Evolutionary conservation across 208 protist genomes (phyloP).

Genomic region (Trypanosoma caninum): DNA sequence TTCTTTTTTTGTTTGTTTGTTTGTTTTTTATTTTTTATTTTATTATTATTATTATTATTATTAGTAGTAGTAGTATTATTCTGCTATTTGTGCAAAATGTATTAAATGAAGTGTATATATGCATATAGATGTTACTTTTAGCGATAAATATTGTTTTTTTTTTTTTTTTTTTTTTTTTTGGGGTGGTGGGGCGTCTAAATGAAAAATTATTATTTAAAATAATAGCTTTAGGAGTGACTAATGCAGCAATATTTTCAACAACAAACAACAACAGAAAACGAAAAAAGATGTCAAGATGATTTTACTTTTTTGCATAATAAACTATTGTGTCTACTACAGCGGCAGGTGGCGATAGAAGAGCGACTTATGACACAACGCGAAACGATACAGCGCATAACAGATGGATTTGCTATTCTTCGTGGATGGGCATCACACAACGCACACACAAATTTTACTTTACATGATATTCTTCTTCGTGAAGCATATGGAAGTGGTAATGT

Average conservation of each 20-base stretch:
- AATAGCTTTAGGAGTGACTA: neutral
- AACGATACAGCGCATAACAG: slow-evolving; percentile 20
- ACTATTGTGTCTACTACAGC: slow-evolving; percentile 19
- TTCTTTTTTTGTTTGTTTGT: slow-evolving; percentile 12
- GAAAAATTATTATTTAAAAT: neutral
- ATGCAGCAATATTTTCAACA: neutral
- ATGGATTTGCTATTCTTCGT: slow-evolving; percentile 21
- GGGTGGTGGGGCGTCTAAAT: neutral
- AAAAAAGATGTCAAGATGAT: neutral
- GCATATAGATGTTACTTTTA: too few species aligned
- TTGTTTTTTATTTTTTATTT: slow-evolving; percentile 13
- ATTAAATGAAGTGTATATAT: too few species aligned
- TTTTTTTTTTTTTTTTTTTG: slow-evolving; percentile 9
- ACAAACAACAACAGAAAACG: neutral
- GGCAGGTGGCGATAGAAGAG: slow-evolving; percentile 27
- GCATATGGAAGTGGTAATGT: slow-evolving; percentile 1
- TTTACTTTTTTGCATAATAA: slow-evolving; percentile 1
- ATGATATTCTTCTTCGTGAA: slow-evolving; percentile 33
- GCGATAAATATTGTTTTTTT: neutral
- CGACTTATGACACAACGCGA: slow-evolving; percentile 12
- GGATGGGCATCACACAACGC: slow-evolving; percentile 8
- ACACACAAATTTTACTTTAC: slow-evolving; percentile 25
- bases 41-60: slow-evolving; percentile 21
- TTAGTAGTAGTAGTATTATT: too few species aligned
- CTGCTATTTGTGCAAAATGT: too few species aligned